Evolutionary conservation across 139 green algal species (phyloP), one percentile per base, ranked within the genome.

Genomic region (Chlorella sp.): DNA sequence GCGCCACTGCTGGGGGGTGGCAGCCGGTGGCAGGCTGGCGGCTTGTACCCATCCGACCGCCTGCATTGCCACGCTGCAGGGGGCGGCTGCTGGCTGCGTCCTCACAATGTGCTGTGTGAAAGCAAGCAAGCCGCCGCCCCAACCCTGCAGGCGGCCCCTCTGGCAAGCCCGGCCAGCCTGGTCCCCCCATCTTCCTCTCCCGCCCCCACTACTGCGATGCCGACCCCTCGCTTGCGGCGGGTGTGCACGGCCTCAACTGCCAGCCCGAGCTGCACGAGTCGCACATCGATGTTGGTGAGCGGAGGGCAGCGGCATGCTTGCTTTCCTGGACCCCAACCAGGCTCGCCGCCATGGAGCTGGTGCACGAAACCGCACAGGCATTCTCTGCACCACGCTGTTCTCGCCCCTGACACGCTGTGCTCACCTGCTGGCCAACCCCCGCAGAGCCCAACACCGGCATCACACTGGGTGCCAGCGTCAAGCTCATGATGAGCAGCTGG

Each of bases 401-500:
- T 51, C 44, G 7, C 7, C 44, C 44, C 44, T 51, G 44, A 51
- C 44, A 9, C 9, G 7, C 44, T 51, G 9, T 16, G 6, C 9
- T 51, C 44, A 51, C 44, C 44, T 51, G 16, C 60, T 69, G 32
- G 17, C 64, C 21, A 47, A 11, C 44, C 25, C 47, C 30, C 32
- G 72, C 32, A 87, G 86, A 78, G 73, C 88, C 78, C 12, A 85
- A 23, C 82, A 86, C 90, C 51, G 91, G 90, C 57, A 86, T 94
- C 51, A 94, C 91, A 1, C 44, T 94, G 79, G 74, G 91, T 2
- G 91, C 81, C 20, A 86, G 78, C 32, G 88, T 93, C 81, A 78
- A 85, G 11, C 70, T 94, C 26, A 91, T 92, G 88, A 67, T 94
- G 72, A 92, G 81, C 81, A 85, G 30, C 57, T 86, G 86, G 80